Evolutionary conservation across 331 rosid species (phyloP).

Genomic region (Rhamnella rubrinervis): DNA sequence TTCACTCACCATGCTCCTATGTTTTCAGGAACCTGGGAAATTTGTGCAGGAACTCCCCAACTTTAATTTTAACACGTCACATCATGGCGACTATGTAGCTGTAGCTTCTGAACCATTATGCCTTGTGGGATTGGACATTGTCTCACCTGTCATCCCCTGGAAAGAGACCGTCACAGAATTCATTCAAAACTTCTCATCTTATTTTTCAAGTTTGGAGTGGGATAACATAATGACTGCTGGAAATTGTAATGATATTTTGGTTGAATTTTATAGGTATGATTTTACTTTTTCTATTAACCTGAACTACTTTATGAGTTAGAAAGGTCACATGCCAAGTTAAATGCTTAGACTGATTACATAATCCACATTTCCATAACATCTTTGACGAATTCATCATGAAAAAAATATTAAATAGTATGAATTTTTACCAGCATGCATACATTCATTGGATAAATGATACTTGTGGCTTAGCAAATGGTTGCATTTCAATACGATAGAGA

Average conservation of each 20-base stretch:
- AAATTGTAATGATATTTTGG: slow-evolving; percentile 47
- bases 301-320: no score
- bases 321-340: not conserved
- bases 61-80: slow-evolving; percentile 86
- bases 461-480: no score
- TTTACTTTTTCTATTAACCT: slow-evolving; percentile 1
- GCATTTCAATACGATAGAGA: no score
- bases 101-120: slow-evolving; percentile 89
- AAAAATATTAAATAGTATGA: no score
- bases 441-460: no score
- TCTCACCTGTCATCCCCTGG: slow-evolving; percentile 52
- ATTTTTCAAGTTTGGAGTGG: slow-evolving; percentile 83
- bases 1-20: not conserved
- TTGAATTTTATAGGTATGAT: slow-evolving; percentile 67
- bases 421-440: no score
- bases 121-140: slow-evolving; percentile 83
- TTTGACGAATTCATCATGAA: no score
- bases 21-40: slow-evolving; percentile 49
- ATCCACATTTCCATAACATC: no score
- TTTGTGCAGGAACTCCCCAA: slow-evolving; percentile 50
- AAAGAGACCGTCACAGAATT: slow-evolving; percentile 53
- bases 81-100: slow-evolving; percentile 89
- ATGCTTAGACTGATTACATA: not conserved
- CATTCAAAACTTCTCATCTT: slow-evolving; percentile 57
- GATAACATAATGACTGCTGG: slow-evolving; percentile 53